Percentiles rank a stretch among this genome's conserved stretches.
These are phyloP conservation scores for Canavalia gladiata DNA, from an alignment of 306 rosid genomes.

Conservation along the genomic window DNA sequence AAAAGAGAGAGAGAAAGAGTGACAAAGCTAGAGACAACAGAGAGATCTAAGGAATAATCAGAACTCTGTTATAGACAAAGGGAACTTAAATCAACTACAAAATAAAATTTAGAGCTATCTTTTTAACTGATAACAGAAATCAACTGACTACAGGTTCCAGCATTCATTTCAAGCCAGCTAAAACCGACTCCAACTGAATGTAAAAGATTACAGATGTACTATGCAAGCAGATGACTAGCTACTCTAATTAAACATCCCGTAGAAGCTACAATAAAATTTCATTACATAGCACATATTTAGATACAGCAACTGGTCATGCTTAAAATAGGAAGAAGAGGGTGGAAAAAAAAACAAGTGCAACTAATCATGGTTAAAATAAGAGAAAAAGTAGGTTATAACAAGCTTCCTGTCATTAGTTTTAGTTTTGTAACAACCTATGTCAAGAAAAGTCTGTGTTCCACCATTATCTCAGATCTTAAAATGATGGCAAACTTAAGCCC, in stretches of 20 bases:
- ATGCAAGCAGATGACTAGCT: conserved; percentile 7
- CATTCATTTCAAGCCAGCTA: background rate
- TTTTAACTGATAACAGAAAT: background rate
- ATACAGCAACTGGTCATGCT: background rate
- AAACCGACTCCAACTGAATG: conserved; percentile 3
- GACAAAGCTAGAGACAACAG: conserved; percentile 8
- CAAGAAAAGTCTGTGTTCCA: conserved; percentile 30
- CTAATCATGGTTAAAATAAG: conserved; percentile 21
- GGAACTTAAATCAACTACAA: conserved; percentile 10
- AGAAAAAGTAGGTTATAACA: background rate
- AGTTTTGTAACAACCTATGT: conserved; percentile 5
- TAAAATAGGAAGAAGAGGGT: background rate
- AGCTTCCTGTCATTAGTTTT: conserved; percentile 29
- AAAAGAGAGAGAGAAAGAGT: background rate
- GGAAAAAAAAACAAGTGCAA: background rate
- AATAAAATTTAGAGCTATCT: background rate
- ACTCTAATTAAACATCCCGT: background rate
- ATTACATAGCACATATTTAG: background rate
- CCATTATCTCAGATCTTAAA: conserved; percentile 12
- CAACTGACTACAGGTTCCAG: background rate
- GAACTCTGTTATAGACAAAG: background rate
- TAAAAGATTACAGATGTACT: background rate
- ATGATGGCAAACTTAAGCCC: conserved; percentile 3
- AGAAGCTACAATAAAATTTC: conserved; percentile 14
- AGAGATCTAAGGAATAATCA: background rate